Evolutionary conservation across 2,329 filamentous ascomycete genomes (phyloP).

Genomic region (Sporothrix protearum): DNA sequence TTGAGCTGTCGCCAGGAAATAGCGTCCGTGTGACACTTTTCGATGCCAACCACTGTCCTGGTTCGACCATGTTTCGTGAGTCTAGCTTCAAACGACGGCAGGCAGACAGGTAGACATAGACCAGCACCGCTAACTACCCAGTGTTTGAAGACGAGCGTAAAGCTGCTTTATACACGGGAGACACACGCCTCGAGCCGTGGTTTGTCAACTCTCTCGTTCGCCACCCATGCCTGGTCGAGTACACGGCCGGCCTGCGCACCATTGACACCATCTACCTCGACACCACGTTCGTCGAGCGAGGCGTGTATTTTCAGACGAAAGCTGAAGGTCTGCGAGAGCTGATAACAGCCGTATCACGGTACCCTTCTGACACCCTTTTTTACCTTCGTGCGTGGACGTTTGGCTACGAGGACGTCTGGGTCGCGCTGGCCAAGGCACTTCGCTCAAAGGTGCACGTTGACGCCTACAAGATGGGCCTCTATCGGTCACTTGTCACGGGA

Average conservation of each 20-base stretch:
- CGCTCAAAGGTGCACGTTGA: constrained; percentile 73
- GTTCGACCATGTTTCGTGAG: constrained; percentile 81
- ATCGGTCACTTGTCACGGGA: constrained; percentile 48
- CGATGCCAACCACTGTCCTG: constrained; percentile 88
- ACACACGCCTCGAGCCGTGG: constrained; percentile 82
- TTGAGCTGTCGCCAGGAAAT: constrained; percentile 68
- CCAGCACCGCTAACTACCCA: constrained; percentile 28
- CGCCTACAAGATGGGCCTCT: constrained; percentile 71
- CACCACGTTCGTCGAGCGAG: constrained; percentile 62
- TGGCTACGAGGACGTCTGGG: constrained; percentile 85
- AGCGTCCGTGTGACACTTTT: constrained; percentile 78
- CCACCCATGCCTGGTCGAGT: constrained; percentile 72
- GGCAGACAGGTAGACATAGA: neutral
- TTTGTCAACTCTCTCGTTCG: constrained; percentile 72
- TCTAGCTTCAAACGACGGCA: neutral
- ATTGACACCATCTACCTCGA: constrained; percentile 86
- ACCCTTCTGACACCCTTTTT: constrained; percentile 72
- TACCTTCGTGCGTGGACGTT: constrained; percentile 90
- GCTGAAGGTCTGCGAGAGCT: constrained; percentile 73
- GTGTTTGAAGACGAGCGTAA: constrained; percentile 71
- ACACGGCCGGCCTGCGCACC: constrained; percentile 60
- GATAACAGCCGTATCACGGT: constrained; percentile 61
- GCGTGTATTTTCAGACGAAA: constrained; percentile 56
- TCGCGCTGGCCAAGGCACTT: constrained; percentile 69
- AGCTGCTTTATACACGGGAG: constrained; percentile 82